Conservation (phyloP, 192 early-diverging fungal species). For the Podila minutissima region DNA sequence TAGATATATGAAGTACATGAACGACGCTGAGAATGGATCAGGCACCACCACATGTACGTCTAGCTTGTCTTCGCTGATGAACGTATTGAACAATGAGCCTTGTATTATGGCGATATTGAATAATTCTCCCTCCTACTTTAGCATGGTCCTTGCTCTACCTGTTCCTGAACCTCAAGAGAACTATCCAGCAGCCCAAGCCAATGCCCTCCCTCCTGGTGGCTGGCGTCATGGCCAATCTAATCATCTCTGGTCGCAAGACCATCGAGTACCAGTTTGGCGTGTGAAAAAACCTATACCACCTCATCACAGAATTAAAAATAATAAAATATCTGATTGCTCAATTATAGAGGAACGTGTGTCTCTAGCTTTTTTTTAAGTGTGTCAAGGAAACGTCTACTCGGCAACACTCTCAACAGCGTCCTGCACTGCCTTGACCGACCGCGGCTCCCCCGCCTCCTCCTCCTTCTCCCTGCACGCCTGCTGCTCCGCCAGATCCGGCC, state of each 20-base stretch:
- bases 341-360: too few relatives aligned
- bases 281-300: not conserved
- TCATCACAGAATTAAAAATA: too few relatives aligned
- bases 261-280: constrained; percentile 42
- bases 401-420: constrained; percentile 11
- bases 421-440: not conserved
- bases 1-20: constrained; percentile 46
- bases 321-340: too few relatives aligned
- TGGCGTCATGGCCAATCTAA: constrained; percentile 29
- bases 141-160: constrained; percentile 42
- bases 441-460: not conserved
- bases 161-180: constrained; percentile 39
- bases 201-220: constrained; percentile 36
- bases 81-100: too few relatives aligned
- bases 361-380: not conserved
- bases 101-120: not conserved
- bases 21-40: constrained; percentile 43
- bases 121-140: not conserved
- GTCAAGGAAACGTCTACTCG: not conserved
- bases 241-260: constrained; percentile 46
- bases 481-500: not conserved
- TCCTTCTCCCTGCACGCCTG: not conserved
- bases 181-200: constrained; percentile 32
- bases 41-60: constrained; percentile 47
- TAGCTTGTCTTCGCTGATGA: not conserved